Base-by-base conservation (phyloP, 306 rosid species). In the Medicago truncatula region DNA sequence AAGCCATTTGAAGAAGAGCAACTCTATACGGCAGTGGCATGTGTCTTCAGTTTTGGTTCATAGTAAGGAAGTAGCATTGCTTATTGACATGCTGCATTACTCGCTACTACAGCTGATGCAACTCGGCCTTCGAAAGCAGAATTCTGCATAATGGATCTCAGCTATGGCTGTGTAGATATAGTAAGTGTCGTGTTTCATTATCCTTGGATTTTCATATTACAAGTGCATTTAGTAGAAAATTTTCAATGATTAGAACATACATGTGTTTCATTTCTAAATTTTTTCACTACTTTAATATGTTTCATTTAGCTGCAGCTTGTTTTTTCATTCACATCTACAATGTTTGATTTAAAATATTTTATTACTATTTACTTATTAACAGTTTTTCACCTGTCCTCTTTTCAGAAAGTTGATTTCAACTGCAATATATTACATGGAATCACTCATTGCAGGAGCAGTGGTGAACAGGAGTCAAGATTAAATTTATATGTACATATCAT, bases 1-100 rank as follows among this genome's bases (percentile, higher is more conserved):
- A 95, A 95, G 79, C 98, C 98, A 58, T 95, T 95, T 4, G 98
- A 90, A 75, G 96, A 87, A 82, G 93, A 86, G 73, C 90, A 95
- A 71, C 90, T 95, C 72, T 87, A 86, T 73, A 79, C 80, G 67
- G 91, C 96, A 9, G 81, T 95, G 61, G 78, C 89, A n/a, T 83
- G 63, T 0, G 77, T 89, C 83, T 92, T 90, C 16, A 79, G 73
- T 78, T 79, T 90, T 7, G 82, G 79, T 74, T 84, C 79, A 57
- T 80, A 75, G 74, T 62, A 67, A 31, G 44, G 60, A 66, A 47
- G 50, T 75, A 83, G 85, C 77, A 79, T 82, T 47, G 70, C 77
- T 49, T 52, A 57, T 81, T 87, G 96, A 97, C 96, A 86, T 89
- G 85, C 83, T 41, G 93, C 96, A 41, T 79, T 91, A 67, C 82